Conservation (phyloP, 345 rosid species). For the Orychophragmus violaceus region DNA sequence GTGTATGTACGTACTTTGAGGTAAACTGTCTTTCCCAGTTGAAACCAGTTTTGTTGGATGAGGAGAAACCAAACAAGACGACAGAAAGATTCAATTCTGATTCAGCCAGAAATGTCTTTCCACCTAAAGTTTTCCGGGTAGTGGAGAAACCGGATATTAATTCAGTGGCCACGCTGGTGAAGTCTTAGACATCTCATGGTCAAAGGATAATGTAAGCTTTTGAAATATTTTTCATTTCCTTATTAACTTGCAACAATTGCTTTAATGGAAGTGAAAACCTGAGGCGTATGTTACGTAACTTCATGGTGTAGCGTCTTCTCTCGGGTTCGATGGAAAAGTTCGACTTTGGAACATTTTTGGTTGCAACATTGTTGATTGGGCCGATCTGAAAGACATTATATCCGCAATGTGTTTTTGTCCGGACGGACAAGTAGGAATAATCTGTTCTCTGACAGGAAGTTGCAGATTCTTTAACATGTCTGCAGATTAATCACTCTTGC, state of each 20-base stretch:
- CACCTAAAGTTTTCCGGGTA: no score
- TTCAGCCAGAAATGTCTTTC: constrained; percentile 72
- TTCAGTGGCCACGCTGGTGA: constrained; percentile 59
- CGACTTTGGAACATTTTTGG: constrained; percentile 64
- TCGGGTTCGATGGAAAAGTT: constrained; percentile 84
- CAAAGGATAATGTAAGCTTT: no score
- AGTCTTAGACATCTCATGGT: constrained; percentile 74
- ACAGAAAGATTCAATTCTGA: constrained; percentile 53
- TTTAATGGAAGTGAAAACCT: not conserved
- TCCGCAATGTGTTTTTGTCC: no score
- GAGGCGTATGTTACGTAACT: no score
- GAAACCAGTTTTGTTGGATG: no score
- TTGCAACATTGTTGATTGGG: constrained; percentile 76
- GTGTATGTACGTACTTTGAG: constrained; percentile 54
- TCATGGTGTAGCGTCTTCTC: constrained; percentile 54
- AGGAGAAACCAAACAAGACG: no score
- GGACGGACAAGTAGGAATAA: constrained; percentile 57
- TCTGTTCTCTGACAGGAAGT: constrained; percentile 45
- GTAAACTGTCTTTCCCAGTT: constrained; percentile 59
- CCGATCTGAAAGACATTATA: constrained; percentile 54
- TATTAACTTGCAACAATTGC: not conserved
- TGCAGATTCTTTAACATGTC: constrained; percentile 50
- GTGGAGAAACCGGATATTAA: constrained; percentile 63
- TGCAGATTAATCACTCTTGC: constrained; percentile 52
- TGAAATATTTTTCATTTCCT: constrained; percentile 6